Evolutionary conservation across 2,329 filamentous ascomycete species (phyloP), one percentile per base, ranked within the genome.

Genomic region (Gaeumannomyces tritici): DNA sequence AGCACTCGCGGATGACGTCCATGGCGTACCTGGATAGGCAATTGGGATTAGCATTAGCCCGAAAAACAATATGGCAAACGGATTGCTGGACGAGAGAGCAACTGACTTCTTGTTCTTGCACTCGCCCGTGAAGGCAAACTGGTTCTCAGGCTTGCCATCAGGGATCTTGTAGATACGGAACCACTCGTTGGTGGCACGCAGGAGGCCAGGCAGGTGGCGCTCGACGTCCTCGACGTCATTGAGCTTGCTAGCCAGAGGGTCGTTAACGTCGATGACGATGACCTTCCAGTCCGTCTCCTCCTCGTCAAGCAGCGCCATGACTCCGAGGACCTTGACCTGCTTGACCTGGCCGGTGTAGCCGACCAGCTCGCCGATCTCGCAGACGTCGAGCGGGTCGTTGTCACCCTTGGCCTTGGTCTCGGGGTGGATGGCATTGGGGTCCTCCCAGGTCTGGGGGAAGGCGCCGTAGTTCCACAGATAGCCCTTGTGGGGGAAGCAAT

Each of bases 151-250:
- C 92, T 99, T 99, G 84, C 95, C 95, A 76, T 99, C 95, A 75
- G 95, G 95, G 80, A 99, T 99, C 86, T 99, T 99, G 89, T 99
- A 99, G 87, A 99, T 99, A 79, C 95, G 92, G 92, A 99, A 99
- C 95, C 95, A 99, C 84, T 99, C 95, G 76, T 99, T 99, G 75
- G 93, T 98, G 75, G 95, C 95, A 70, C 95, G 90, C 76, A 99
- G 86, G 64, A 99, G 91, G 71, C 95, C 95, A 65, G 95, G 95
- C 64, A 99, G 88, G 83, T 98, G 95, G 75, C 93, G 89, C 86
- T 99, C 95, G 70, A 99, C 95, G 75, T 99, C 95, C 86, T 98
- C 95, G 67, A 98, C 89, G 77, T 98, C 93, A 82, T 99, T 93
- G 75, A 99, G 89, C 87, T 96, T 96, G 74, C 90, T 80, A 63